These are phyloP conservation scores for Chlamydomonas sphaeroides DNA, from an alignment of 139 green algal genomes.

Conservation along the genomic window DNA sequence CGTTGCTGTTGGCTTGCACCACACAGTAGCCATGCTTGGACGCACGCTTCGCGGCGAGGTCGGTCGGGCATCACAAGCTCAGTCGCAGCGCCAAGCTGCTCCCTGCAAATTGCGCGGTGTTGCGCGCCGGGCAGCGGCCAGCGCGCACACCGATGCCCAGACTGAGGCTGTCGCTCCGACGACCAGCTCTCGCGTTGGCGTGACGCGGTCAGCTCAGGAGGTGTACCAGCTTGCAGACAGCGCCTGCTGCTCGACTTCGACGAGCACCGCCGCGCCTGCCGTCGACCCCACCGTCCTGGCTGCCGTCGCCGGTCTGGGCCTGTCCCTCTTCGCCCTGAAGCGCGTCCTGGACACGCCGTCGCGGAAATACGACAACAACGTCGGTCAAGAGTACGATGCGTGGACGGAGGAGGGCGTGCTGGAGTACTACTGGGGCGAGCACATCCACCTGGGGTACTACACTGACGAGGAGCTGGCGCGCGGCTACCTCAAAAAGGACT, in stretches of 20 bases:
- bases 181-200: background rate
- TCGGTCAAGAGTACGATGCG: slow-evolving; percentile 93
- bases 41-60: background rate
- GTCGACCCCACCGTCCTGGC: slow-evolving; percentile 35
- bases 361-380: slow-evolving; percentile 84
- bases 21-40: background rate
- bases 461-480: slow-evolving; percentile 74
- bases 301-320: slow-evolving; percentile 14
- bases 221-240: slow-evolving; percentile 19
- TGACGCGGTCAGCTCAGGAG: background rate
- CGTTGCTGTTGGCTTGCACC: too few species aligned
- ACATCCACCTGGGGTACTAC: slow-evolving; percentile 97
- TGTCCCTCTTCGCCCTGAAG: slow-evolving; percentile 62
- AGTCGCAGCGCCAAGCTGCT: background rate
- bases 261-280: background rate
- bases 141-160: background rate
- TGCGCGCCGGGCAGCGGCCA: too few species aligned
- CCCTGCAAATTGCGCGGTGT: background rate
- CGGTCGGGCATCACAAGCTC: background rate
- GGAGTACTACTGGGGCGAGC: slow-evolving; percentile 95
- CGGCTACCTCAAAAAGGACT: slow-evolving; percentile 91
- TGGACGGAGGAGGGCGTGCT: slow-evolving; percentile 93
- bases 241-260: slow-evolving; percentile 10
- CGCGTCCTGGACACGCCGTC: slow-evolving; percentile 80
- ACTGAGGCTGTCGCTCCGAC: slow-evolving; percentile 8